phyloP scores from a whole-genome alignment of 495 filamentous ascomycete genomes.

The Penicillium maclennaniae region DNA sequence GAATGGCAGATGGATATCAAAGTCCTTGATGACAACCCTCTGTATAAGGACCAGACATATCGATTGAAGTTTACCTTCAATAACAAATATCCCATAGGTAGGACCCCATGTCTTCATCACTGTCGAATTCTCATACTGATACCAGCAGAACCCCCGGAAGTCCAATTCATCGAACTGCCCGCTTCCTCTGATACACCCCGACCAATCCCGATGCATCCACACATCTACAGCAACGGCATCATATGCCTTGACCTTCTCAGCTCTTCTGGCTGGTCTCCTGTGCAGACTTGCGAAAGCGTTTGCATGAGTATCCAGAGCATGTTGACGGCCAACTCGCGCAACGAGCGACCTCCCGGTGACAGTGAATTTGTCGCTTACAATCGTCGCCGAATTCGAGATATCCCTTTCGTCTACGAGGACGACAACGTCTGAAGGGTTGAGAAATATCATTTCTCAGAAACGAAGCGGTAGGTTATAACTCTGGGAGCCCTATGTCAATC shows the following conservation, averaged over 20 bases:
- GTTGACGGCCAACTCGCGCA: constrained; percentile 89
- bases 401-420: constrained; percentile 85
- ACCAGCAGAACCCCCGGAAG: constrained; percentile 78
- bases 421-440: constrained; percentile 59
- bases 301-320: constrained; percentile 99
- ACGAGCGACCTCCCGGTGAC: constrained; percentile 82
- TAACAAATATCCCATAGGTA: constrained; percentile 86
- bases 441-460: not conserved
- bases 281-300: constrained; percentile 94
- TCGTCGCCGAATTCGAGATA: constrained; percentile 71
- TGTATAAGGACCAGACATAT: constrained; percentile 79
- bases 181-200: constrained; percentile 45
- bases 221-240: constrained; percentile 97
- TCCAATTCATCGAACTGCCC: constrained; percentile 67
- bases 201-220: constrained; percentile 90
- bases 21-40: constrained; percentile 85
- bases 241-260: constrained; percentile 96
- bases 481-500: not conserved
- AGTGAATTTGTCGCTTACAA: constrained; percentile 80
- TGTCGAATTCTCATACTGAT: not conserved
- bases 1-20: constrained; percentile 93
- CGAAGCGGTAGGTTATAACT: not conserved
- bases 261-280: constrained; percentile 84
- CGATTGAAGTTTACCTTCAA: constrained; percentile 84
- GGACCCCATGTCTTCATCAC: constrained; percentile 4